Percentiles rank a stretch among this genome's conserved stretches.
Conservation (phyloP, 1,284 basidiomycete genomes). For the Fomitiporia mediterranea region DNA sequence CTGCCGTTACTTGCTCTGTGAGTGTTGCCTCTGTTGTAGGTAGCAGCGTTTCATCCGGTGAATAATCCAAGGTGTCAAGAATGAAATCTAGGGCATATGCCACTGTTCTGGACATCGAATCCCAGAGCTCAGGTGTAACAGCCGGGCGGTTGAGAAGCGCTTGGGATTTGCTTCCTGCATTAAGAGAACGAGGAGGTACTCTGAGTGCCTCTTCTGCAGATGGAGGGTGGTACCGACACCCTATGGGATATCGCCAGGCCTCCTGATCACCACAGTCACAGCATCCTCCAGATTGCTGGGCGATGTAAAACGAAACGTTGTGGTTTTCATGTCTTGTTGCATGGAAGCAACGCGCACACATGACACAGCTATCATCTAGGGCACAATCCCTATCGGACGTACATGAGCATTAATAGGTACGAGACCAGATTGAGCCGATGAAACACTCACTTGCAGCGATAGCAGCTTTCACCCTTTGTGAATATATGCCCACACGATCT, state of each 20-base stretch:
- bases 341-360: slow-evolving; percentile 86
- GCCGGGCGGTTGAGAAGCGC: slow-evolving; percentile 45
- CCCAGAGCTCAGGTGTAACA: slow-evolving; percentile 61
- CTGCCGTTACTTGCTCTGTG: slow-evolving; percentile 64
- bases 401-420: not conserved
- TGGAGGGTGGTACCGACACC: slow-evolving; percentile 67
- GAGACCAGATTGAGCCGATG: not conserved
- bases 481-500: slow-evolving; percentile 74
- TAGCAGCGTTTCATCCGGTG: slow-evolving; percentile 72
- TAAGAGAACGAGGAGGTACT: slow-evolving; percentile 32
- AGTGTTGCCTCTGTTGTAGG: slow-evolving; percentile 68
- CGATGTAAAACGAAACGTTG: slow-evolving; percentile 88
- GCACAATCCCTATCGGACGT: slow-evolving; percentile 71
- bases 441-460: slow-evolving; percentile 80
- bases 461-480: slow-evolving; percentile 82
- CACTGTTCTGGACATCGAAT: slow-evolving; percentile 70
- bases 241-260: slow-evolving; percentile 69
- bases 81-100: slow-evolving; percentile 80
- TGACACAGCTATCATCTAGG: slow-evolving; percentile 81
- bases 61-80: slow-evolving; percentile 80
- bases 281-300: slow-evolving; percentile 85
- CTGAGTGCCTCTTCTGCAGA: slow-evolving; percentile 27
- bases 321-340: slow-evolving; percentile 79
- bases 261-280: slow-evolving; percentile 92
- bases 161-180: slow-evolving; percentile 25